Conservation (phyloP, 768 basidiomycete species). For the Cystobasidiopsis lactophilus region DNA sequence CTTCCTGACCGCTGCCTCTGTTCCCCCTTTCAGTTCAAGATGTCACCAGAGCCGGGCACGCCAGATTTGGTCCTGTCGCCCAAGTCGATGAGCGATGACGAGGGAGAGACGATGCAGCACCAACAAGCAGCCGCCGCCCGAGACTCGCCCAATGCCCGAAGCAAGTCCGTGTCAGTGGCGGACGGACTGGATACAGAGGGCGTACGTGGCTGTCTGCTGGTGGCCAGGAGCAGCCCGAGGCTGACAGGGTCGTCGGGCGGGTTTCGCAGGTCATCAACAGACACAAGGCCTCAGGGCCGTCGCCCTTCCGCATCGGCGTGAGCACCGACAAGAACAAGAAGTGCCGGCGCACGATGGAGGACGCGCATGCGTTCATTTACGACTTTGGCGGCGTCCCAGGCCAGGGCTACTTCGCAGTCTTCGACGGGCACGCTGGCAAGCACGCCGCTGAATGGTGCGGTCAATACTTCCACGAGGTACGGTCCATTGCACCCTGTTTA, state of each 20-base stretch:
- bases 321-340: constrained; percentile 61
- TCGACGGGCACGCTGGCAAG: constrained; percentile 96
- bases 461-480: constrained; percentile 69
- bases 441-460: constrained; percentile 99
- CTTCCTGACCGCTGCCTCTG: too few relatives aligned
- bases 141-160: background rate
- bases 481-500: background rate
- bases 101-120: background rate
- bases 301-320: constrained; percentile 44
- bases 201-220: background rate
- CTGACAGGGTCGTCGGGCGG: background rate
- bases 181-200: background rate
- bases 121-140: background rate
- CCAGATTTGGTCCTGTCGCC: background rate
- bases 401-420: constrained; percentile 94
- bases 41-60: too few relatives aligned
- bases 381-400: constrained; percentile 78
- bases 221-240: background rate
- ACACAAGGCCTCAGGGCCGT: background rate
- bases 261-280: background rate
- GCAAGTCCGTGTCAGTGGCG: background rate
- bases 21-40: too few relatives aligned
- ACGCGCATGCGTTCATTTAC: constrained; percentile 73
- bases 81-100: background rate
- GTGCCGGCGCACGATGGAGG: constrained; percentile 83